Evolutionary conservation across 331 rosid genomes (phyloP).

Genomic region (Quercus tomentella): DNA sequence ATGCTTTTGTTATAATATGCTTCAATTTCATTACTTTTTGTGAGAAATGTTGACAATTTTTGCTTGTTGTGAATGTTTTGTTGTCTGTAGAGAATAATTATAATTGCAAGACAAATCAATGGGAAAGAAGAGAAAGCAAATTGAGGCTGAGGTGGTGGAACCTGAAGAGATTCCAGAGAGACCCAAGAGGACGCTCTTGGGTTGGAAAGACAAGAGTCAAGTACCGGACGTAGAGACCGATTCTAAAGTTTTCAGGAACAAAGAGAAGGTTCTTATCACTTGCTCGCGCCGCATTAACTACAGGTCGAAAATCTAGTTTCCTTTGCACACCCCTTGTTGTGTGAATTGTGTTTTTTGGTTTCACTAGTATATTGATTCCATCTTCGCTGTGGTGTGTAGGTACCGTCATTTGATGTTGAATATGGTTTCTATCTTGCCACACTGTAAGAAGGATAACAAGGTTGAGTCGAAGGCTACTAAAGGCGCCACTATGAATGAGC

Average conservation of each 20-base stretch:
- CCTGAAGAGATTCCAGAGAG: slow-evolving; percentile 61
- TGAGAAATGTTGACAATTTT: not conserved
- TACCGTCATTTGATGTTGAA: slow-evolving; percentile 98
- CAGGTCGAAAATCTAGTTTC: slow-evolving; percentile 41
- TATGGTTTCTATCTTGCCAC: slow-evolving; percentile 83
- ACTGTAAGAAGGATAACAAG: slow-evolving; percentile 89
- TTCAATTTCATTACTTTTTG: not conserved
- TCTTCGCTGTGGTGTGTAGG: slow-evolving; percentile 21
- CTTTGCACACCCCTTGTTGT: not conserved
- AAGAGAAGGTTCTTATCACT: slow-evolving; percentile 88
- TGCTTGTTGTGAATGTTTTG: slow-evolving; percentile 1
- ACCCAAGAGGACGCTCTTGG: slow-evolving; percentile 68
- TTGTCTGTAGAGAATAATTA: not conserved
- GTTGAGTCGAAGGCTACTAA: slow-evolving; percentile 69
- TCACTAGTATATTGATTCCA: not conserved
- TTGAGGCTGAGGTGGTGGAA: slow-evolving; percentile 37
- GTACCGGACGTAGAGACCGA: slow-evolving; percentile 4
- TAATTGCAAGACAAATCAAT: slow-evolving; percentile 9
- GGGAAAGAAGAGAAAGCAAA: slow-evolving; percentile 93
- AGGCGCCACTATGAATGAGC: slow-evolving; percentile 75
- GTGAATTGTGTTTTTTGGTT: not conserved
- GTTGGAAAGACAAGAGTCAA: slow-evolving; percentile 69
- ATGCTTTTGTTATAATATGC: not conserved
- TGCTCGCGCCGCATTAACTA: slow-evolving; percentile 83
- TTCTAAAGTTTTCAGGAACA: slow-evolving; percentile 63